Base-by-base conservation (phyloP, 495 filamentous ascomycete species). In the Usnea hakonensis region DNA sequence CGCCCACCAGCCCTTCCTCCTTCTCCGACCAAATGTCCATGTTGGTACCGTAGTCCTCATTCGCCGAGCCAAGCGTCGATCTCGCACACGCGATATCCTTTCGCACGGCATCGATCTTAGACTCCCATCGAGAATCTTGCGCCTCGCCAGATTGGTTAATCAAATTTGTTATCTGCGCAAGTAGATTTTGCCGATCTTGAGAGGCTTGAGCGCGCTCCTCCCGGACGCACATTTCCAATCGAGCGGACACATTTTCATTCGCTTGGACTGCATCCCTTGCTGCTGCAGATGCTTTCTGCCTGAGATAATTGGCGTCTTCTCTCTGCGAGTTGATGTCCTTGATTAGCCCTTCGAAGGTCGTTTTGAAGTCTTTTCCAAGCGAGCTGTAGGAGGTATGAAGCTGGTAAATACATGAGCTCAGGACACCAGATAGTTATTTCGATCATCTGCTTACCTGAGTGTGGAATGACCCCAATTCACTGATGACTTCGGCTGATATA, bases 401-500 rank as follows among this genome's bases (percentile, higher is more conserved):
- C 78, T 87, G 61, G 32, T 33, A 30, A 58, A 36, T 19, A 4
- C 21, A 33, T 62, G 33, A 68, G 55, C 26, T n/a, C 54, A 8
- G 7, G 16, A 33, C 23, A 36, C 10, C 7, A 16, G 0, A 35
- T 41, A 36, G 5, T 11, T 9, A 13, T 2, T 8, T 14, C 0
- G 17, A 11, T 35, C 14, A 40, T 37, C 23, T 30, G 62, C 73
- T 60, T 76, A 84, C 82, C 73, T 91, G 86, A 59, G 76, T 82
- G 66, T 96, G 90, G 62, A 97, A 96, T 23, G 81, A 80, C 11
- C 84, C 79, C 40, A 97, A 79, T 72, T 97, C 93, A 57, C 82
- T 86, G 53, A 96, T 86, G n/a, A 98, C 91, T 67, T 94, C 92
- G 28, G 87, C 86, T 0, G 90, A 89, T 60, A 97, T 97, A 21